Base-by-base conservation (phyloP, 805 yeast species). In the Candida nemodendra region DNA sequence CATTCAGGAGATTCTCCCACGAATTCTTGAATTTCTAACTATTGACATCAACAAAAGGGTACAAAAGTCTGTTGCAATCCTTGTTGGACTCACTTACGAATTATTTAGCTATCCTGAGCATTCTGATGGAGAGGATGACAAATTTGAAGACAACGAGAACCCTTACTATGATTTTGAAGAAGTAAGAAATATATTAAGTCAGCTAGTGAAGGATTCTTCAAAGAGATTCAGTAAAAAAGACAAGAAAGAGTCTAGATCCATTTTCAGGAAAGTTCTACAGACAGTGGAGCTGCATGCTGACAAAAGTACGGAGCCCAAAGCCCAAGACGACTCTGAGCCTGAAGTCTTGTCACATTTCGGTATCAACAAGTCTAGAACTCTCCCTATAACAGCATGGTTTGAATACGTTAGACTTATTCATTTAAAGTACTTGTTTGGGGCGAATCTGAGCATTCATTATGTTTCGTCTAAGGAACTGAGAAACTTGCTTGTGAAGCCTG, bases 181-280 rank as follows among this genome's bases (percentile, higher is more conserved):
- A 18, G 50, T 79, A 8, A 55, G 64, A 21, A 51, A 58, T 15
- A 64, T 64, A 3, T 55, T 76, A 21, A 63, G 65, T 18, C 60
- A 68, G 24, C 61, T 80, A 29, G 61, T 75, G 1, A 71, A 68
- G 29, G 70, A 74, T 16, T 74, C 84, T 0, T 65, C 80, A 4
- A 79, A 79, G 41, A 75, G 69, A 36, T 54, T 79, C 3, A 73
- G 81, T 18, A 82, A 82, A 48, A 78, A 75, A 51, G 85, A 79
- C 44, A 81, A 78, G 54, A 73, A 72, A 42, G 78, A 74, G 26
- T 66, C 76, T 18, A 76, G 77, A 44, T 73, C 85, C 1, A 66
- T 81, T 1, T 78, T 80, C 56, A 67, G 80, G 51, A 83, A 81
- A 42, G 76, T 79, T 14, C 56, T 71, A 27, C 59, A 59, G 25